Base-by-base conservation (phyloP, 768 basidiomycete species). In the Holtermanniella nyarrowii region DNA sequence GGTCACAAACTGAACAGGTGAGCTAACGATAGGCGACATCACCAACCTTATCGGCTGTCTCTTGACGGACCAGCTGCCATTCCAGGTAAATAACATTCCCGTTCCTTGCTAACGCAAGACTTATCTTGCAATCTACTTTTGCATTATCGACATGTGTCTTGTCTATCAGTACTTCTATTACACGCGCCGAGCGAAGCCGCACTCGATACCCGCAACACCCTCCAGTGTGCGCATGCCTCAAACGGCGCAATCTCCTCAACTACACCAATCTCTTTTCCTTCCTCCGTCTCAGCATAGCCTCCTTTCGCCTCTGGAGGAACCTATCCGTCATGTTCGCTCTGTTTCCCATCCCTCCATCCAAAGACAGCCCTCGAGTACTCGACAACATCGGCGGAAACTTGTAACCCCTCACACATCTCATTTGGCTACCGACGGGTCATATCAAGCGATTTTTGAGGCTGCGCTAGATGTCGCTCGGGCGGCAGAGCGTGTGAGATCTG, bases 41-140 rank as follows among this genome's bases (percentile, higher is more conserved):
- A 89, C 90, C 18, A 97, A 97, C 71, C 78, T 97, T 25, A 70
- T 97, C 53, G 91, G 74, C 7, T 69, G 69, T 69, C 73, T 96
- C 53, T 76, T 99, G 49, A 97, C 95, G 2, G 79, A 84, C 61
- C 95, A 97, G 66, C 77, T 95, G 14, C 88, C 89, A 20, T 97
- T 99, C 71, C 93, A 97, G 74, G 89, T 88, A 70, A 61, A 79
- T 64, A 5, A 16, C 0, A 12, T 31, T 27, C 14, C 20, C 18
- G 37, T 46, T 22, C 46, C 49, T 39, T 26, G 45, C 26, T 43
- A 18, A 40, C 11, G 18, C 2, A 50, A 95, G 88, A 93, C 81
- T 40, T 87, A 81, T 68, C 86, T 99, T 42, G 93, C 95, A 2
- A 77, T 77, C 0, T 99, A 99, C 70, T 99, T 96, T 66, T 84